A percentile compares a stretch with the other conserved stretches of the same genome.
Evolutionary conservation across 2,329 filamentous ascomycete genomes (phyloP).

Genomic region (Ophiosphaerella herpotricha): DNA sequence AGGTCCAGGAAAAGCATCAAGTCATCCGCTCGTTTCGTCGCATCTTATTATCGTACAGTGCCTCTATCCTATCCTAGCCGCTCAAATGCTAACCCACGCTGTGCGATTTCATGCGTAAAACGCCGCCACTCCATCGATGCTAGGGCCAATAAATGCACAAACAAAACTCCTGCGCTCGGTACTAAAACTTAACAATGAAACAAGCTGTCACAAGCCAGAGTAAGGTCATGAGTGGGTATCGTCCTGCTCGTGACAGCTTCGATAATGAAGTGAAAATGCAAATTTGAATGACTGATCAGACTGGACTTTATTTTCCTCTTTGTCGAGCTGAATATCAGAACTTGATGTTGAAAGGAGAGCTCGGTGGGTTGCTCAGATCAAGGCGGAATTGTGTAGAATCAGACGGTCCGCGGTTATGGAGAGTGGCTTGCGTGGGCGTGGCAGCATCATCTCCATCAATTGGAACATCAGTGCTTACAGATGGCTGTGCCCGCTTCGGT

Average conservation of each 20-base stretch:
- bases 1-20: no score
- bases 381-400: constrained; percentile 41
- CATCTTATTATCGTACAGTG: no score
- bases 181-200: constrained; percentile 30
- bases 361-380: constrained; percentile 41
- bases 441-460: constrained; percentile 38
- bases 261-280: constrained; percentile 32
- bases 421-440: constrained; percentile 39
- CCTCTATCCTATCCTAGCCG: constrained; percentile 12
- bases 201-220: constrained; percentile 37
- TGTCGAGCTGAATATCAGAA: constrained; percentile 23
- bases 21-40: no score
- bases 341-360: constrained; percentile 46
- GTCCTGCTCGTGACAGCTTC: constrained; percentile 36
- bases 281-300: constrained; percentile 19
- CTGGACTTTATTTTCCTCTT: constrained; percentile 21
- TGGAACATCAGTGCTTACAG: constrained; percentile 26
- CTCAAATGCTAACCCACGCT: constrained; percentile 20
- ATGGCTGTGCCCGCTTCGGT: constrained; percentile 30
- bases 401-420: constrained; percentile 37
- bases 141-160: constrained; percentile 28
- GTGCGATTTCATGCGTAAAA: constrained; percentile 12
- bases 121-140: constrained; percentile 19
- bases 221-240: constrained; percentile 40
- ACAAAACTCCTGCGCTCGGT: constrained; percentile 42